A percentile compares a stretch with the other conserved stretches of the same genome.
Evolutionary conservation across 192 early-diverging fungal genomes (phyloP).

Genomic region (Podila horticola): DNA sequence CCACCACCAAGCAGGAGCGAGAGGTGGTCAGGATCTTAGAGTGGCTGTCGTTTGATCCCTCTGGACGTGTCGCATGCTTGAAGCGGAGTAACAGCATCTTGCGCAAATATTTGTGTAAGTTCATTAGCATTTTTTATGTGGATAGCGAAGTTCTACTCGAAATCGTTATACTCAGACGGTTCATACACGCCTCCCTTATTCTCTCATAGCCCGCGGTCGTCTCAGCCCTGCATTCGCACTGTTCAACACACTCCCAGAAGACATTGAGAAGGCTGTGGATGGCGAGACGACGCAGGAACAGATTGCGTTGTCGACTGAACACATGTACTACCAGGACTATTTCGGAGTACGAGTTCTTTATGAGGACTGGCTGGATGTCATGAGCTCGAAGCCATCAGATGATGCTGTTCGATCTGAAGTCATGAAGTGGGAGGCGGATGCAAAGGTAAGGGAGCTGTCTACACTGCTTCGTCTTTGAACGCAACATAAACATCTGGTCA

Average conservation of each 20-base stretch:
- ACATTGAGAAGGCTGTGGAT: conserved; percentile 11
- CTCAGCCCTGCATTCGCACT: conserved; percentile 29
- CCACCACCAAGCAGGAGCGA: conserved; percentile 3
- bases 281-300: not conserved
- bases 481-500: too few relatives aligned
- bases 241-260: conserved; percentile 21
- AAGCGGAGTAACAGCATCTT: not conserved
- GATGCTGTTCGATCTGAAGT: not conserved
- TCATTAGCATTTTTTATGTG: not conserved
- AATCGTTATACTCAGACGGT: not conserved
- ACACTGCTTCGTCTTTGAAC: too few relatives aligned
- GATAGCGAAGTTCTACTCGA: not conserved
- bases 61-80: not conserved
- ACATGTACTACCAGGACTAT: conserved; percentile 29
- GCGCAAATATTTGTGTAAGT: not conserved
- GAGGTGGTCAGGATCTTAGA: conserved; percentile 20
- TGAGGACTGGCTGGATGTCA: conserved; percentile 25
- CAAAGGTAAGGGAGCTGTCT: conserved; percentile 14
- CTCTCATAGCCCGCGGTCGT: conserved; percentile 16
- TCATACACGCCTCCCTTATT: not conserved
- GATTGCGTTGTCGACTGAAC: conserved; percentile 19
- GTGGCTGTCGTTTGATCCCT: conserved; percentile 29
- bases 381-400: not conserved
- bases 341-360: conserved; percentile 15
- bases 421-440: conserved; percentile 13